Evolutionary conservation across 495 filamentous ascomycete species (phyloP), one percentile per base, ranked within the genome.

Genomic region (Stereocaulon alpinum): DNA sequence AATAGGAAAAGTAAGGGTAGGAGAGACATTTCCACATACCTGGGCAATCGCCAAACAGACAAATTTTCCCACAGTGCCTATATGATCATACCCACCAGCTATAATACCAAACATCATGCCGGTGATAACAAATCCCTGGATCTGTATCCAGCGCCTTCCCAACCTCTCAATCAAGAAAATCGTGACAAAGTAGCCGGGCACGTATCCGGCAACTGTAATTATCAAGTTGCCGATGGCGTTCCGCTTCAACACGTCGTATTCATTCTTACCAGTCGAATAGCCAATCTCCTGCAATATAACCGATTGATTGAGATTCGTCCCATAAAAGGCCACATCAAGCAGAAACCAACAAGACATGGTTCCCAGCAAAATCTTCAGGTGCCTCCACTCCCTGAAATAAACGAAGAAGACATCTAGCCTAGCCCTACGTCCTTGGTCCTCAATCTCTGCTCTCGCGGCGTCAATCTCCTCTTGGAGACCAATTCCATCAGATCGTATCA

Each of bases 231-330:
- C 71, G 18, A 69, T 56, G 1, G 71, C 70, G 12, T 66, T 72
- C 29, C 68, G 65, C 58, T 63, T 68, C 10, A 73, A 55, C 14
- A 65, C 69, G 15, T 67, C 59, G 57, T 64, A 74, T 11, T 71
- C 64, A 11, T 62, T 72, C 18, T 45, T 53, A 11, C 71, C 71
- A 4, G 66, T 66, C 2, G 69, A 65, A 49, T 62, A 72, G 1
- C 71, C 71, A 42, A 73, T 72, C 30, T 63, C 61, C 7, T 47
- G 27, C 3, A 73, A 55, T 7, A 73, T 67, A 18, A 73, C 60
- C 18, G 71, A 71, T 44, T 73, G 70, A 43, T 73, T 73, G 54
- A 73, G 69, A 37, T 73, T 73, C 43, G 70, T 61, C n/a, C 71
- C 70, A 42, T 73, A 73, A 61, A 71, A 72, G 24, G 71, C 70